A percentile compares a stretch with the other conserved stretches of the same genome.
These are phyloP conservation scores for Pseudognaphalium luteoalbum DNA, from an alignment of 129 eudicot species.

Conservation along the genomic window DNA sequence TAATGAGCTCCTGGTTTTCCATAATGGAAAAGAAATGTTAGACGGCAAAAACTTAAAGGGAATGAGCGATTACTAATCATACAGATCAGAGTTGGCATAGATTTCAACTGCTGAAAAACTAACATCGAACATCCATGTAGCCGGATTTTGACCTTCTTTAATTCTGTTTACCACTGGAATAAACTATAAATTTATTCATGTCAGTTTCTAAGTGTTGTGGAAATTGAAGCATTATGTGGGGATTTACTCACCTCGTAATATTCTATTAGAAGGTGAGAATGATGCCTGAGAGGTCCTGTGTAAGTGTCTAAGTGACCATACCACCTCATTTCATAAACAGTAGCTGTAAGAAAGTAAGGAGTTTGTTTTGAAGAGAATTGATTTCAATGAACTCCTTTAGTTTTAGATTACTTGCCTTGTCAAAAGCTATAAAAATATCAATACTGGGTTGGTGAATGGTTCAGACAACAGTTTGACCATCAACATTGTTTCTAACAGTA, in stretches of 20 bases:
- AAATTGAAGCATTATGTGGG: not conserved
- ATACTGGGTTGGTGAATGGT: conserved; percentile 26
- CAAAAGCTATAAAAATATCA: conserved; percentile 24
- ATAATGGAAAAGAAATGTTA: not conserved
- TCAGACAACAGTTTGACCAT: conserved; percentile 25
- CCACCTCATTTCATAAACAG: conserved; percentile 20
- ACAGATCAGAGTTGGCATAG: conserved; percentile 23
- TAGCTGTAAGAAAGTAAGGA: conserved; percentile 6
- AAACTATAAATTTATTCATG: not conserved
- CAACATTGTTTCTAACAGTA: conserved; percentile 22
- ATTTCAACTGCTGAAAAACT: conserved; percentile 19
- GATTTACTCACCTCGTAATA: conserved; percentile 17
- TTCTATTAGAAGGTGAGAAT: conserved; percentile 21
- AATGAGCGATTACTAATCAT: not conserved
- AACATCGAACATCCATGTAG: conserved; percentile 23
- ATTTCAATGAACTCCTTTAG: not conserved
- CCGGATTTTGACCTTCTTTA: conserved; percentile 22
- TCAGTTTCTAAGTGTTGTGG: not conserved
- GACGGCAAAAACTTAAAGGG: not conserved
- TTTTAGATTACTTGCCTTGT: conserved; percentile 9
- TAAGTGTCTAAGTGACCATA: conserved; percentile 11
- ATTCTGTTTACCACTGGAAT: conserved; percentile 9
- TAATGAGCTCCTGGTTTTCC: conserved; percentile 16
- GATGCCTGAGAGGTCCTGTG: conserved; percentile 19
- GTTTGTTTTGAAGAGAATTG: not conserved